phyloP scores from a whole-genome alignment of 345 rosid species.

The Populus alba region DNA sequence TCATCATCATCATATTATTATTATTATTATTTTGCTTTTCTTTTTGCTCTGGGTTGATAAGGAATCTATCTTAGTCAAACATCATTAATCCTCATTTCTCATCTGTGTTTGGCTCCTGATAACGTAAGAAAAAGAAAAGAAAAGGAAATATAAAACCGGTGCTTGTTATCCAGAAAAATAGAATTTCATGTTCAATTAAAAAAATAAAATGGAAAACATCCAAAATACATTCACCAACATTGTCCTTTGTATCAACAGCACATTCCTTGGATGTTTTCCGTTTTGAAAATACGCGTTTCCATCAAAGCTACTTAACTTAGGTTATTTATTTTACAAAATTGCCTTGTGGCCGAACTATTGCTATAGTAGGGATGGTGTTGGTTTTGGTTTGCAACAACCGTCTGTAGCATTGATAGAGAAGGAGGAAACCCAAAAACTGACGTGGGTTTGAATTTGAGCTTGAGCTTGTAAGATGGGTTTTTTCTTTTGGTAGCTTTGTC shows the following conservation, averaged over 20 bases:
- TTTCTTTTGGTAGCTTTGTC: background rate
- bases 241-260: background rate
- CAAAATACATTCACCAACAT: background rate
- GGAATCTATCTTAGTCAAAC: no score
- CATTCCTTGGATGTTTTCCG: background rate
- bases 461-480: background rate
- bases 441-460: background rate
- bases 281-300: background rate
- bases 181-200: no score
- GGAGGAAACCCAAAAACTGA: background rate
- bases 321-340: background rate
- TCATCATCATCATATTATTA: no score
- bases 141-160: no score
- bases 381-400: background rate
- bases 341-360: background rate
- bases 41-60: background rate
- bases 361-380: background rate
- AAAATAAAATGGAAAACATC: background rate
- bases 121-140: background rate
- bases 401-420: background rate
- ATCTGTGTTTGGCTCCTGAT: background rate
- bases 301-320: background rate
- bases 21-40: no score
- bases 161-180: no score
- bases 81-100: background rate